A percentile compares a stretch with the other conserved stretches of the same genome.
phyloP scores from a whole-genome alignment of 1,139 yeast species.

The Candida sp. region DNA sequence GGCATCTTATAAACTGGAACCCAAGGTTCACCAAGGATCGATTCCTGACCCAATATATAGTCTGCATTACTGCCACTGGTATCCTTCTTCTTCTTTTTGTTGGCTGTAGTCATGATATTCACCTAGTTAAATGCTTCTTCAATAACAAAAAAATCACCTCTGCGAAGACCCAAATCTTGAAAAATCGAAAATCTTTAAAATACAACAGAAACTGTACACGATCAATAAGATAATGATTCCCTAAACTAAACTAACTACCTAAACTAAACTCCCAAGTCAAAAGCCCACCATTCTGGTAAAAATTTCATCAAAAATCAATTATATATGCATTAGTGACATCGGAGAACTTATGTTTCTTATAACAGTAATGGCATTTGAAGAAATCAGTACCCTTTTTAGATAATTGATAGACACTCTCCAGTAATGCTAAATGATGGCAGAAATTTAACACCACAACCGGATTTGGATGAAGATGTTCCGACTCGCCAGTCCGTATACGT shows the following conservation, averaged over 20 bases:
- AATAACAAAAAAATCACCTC: neutral
- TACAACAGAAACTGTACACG: neutral
- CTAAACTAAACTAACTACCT: neutral
- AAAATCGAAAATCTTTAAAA: neutral
- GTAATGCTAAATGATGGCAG: conserved; percentile 44
- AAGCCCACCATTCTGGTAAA: too few species aligned
- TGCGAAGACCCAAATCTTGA: neutral
- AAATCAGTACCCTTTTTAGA: conserved; percentile 39
- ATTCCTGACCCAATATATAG: conserved; percentile 12
- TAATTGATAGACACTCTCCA: conserved; percentile 46
- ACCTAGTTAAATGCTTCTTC: neutral
- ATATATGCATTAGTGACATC: conserved; percentile 45
- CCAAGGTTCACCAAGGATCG: conserved; percentile 68
- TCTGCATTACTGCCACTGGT: conserved; percentile 11
- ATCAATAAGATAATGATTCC: neutral
- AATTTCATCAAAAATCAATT: conserved; percentile 34
- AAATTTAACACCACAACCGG: conserved; percentile 44
- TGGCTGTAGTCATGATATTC: conserved; percentile 7
- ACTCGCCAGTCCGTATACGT: conserved; percentile 14
- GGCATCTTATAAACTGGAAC: conserved; percentile 47
- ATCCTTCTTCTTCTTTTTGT: conserved; percentile 8
- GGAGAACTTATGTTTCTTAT: conserved; percentile 40
- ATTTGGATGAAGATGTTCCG: conserved; percentile 16
- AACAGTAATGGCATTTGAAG: conserved; percentile 49
- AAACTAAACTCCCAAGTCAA: neutral